These are phyloP conservation scores for Pistacia atlantica DNA, from an alignment of 345 rosid species.

Conservation along the genomic window DNA sequence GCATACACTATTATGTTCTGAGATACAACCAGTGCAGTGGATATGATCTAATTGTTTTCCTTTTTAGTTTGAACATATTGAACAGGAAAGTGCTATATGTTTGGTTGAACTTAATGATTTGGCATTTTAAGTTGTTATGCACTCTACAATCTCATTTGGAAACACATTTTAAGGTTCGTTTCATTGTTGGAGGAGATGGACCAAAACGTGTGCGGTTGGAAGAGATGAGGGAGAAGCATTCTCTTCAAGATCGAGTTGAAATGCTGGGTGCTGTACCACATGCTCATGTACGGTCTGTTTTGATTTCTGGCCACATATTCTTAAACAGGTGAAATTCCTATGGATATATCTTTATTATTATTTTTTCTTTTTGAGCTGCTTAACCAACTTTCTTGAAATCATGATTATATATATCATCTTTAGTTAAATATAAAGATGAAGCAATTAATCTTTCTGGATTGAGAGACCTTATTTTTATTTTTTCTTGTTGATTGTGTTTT, in stretches of 20 bases:
- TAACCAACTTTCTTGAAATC: not conserved
- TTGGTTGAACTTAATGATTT: not conserved
- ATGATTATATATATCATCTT: constrained; percentile 2
- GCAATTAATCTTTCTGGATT: not conserved
- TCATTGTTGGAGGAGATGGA: constrained; percentile 94
- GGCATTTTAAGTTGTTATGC: not conserved
- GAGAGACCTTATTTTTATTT: not conserved
- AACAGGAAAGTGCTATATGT: not conserved
- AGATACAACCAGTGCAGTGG: not conserved
- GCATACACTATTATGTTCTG: not conserved
- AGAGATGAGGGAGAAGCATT: constrained; percentile 98
- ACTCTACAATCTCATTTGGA: constrained; percentile 18
- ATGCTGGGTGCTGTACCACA: constrained; percentile 95
- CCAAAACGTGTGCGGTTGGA: constrained; percentile 89
- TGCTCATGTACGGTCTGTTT: constrained; percentile 77
- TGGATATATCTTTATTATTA: not conserved
- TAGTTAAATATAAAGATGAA: not conserved
- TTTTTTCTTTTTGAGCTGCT: constrained; percentile 9
- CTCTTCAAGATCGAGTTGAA: constrained; percentile 93
- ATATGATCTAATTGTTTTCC: not conserved
- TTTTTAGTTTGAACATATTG: not conserved
- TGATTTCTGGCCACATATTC: constrained; percentile 86
- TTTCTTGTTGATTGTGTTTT: not conserved
- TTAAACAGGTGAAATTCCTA: constrained; percentile 61
- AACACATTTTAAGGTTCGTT: constrained; percentile 61